phyloP scores from a whole-genome alignment of 2,329 filamentous ascomycete species.

The Ramularia collo-cygni region DNA sequence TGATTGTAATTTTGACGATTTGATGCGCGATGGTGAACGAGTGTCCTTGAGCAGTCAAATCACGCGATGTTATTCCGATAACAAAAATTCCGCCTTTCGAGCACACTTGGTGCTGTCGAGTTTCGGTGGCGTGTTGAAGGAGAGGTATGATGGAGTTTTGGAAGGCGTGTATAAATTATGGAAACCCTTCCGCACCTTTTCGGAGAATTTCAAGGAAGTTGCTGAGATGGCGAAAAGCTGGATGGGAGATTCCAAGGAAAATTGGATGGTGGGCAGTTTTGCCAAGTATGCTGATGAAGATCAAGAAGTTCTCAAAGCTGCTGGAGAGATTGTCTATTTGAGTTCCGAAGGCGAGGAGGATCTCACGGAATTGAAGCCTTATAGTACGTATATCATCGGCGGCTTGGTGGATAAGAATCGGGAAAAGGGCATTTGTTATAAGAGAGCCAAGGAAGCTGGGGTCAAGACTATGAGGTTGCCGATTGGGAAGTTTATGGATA shows the following conservation, averaged over 20 bases:
- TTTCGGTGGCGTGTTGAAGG: conserved; percentile 66
- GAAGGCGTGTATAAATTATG: conserved; percentile 66
- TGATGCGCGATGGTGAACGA: conserved; percentile 82
- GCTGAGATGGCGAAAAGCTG: conserved; percentile 57
- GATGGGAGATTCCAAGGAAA: conserved; percentile 53
- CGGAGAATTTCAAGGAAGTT: conserved; percentile 66
- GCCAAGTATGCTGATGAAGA: conserved; percentile 16
- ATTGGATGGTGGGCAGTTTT: conserved; percentile 24
- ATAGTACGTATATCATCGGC: conserved; percentile 87
- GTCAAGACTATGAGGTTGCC: conserved; percentile 86
- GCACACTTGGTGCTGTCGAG: conserved; percentile 70
- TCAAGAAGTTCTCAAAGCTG: conserved; percentile 16
- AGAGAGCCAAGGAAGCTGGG: conserved; percentile 64
- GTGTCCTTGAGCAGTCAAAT: conserved; percentile 78
- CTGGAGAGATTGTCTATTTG: conserved; percentile 70
- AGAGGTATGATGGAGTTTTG: conserved; percentile 73
- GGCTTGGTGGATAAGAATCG: conserved; percentile 94
- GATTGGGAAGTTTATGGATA: conserved; percentile 90
- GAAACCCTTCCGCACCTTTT: conserved; percentile 68
- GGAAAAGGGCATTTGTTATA: conserved; percentile 90
- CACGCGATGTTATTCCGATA: conserved; percentile 84
- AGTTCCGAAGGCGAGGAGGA: conserved; percentile 86
- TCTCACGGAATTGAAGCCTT: conserved; percentile 73
- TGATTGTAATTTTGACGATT: conserved; percentile 85
- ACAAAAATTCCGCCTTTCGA: conserved; percentile 60